Evolutionary conservation across 352 stramenopile species (phyloP).

Genomic region (Globisporangium paroecandrum): DNA sequence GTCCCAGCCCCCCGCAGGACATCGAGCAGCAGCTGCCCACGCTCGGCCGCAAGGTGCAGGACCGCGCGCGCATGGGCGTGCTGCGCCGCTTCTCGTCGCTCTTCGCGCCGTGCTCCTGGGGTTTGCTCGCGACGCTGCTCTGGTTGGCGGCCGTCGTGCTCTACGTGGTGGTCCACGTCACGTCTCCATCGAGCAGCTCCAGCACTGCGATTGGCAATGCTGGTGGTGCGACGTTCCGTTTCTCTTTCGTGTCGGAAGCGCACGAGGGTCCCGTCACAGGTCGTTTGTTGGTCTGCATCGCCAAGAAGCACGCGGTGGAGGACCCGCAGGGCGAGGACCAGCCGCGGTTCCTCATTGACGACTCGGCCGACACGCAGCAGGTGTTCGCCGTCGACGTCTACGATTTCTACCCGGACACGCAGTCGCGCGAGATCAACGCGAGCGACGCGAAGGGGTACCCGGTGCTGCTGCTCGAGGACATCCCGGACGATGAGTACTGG

Average conservation of each 20-base stretch:
- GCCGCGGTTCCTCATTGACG: conserved; percentile 34
- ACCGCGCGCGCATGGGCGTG: neutral
- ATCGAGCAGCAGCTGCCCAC: conserved; percentile 3
- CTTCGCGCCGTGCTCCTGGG: conserved; percentile 14
- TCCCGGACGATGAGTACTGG: conserved; percentile 40
- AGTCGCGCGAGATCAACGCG: conserved; percentile 31
- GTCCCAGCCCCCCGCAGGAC: neutral
- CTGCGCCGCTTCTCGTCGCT: conserved; percentile 3
- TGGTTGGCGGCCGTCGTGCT: conserved; percentile 7
- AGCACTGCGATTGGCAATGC: neutral
- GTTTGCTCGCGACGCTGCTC: conserved; percentile 11
- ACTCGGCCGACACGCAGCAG: conserved; percentile 38
- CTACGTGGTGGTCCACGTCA: conserved; percentile 9
- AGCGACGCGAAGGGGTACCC: conserved; percentile 29
- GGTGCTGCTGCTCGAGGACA: conserved; percentile 25
- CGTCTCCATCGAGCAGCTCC: neutral
- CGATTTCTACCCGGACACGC: conserved; percentile 25
- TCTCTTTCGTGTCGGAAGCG: conserved; percentile 24
- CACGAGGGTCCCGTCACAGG: conserved; percentile 33
- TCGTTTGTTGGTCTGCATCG: conserved; percentile 34
- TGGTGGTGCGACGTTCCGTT: conserved; percentile 20
- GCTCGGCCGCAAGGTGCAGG: neutral
- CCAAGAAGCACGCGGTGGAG: conserved; percentile 34
- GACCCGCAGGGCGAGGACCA: conserved; percentile 31
- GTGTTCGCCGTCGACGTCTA: conserved; percentile 41